Conservation (phyloP, 2,329 filamentous ascomycete species). For the Aureobasidium lini region DNA sequence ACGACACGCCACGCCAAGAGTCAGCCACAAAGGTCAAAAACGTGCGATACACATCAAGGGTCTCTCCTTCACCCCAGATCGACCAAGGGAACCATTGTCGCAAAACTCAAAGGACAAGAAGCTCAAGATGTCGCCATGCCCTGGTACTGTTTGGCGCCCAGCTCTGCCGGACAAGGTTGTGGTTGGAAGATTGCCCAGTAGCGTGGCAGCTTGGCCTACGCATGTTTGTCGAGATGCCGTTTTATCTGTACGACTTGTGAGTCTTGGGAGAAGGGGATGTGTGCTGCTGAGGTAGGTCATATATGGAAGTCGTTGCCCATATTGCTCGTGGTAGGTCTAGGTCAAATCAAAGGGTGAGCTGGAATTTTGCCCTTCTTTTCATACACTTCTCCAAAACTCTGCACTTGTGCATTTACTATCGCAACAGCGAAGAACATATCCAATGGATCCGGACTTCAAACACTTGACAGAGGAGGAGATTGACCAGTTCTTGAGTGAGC, state of each 20-base stretch:
- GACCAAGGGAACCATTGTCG: not conserved
- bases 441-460: slow-evolving; percentile 12
- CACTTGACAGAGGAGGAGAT: slow-evolving; percentile 39
- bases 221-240: not conserved
- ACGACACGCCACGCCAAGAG: too few species aligned
- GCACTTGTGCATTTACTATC: not conserved
- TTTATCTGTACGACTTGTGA: too few species aligned
- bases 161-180: not conserved
- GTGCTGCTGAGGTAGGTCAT: not conserved
- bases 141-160: not conserved
- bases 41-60: not conserved
- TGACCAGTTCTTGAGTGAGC: slow-evolving; percentile 43
- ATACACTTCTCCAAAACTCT: too few species aligned
- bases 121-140: not conserved
- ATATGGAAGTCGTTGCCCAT: too few species aligned
- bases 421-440: not conserved
- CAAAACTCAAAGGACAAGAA: not conserved
- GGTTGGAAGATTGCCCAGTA: not conserved
- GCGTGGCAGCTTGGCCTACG: not conserved
- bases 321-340: too few species aligned
- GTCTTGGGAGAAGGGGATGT: not conserved
- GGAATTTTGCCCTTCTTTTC: too few species aligned
- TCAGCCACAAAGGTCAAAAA: too few species aligned
- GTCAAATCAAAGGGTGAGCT: too few species aligned
- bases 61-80: not conserved